Evolutionary conservation across 805 yeast genomes (phyloP).

Genomic region (Candida pseudoglaebosa): DNA sequence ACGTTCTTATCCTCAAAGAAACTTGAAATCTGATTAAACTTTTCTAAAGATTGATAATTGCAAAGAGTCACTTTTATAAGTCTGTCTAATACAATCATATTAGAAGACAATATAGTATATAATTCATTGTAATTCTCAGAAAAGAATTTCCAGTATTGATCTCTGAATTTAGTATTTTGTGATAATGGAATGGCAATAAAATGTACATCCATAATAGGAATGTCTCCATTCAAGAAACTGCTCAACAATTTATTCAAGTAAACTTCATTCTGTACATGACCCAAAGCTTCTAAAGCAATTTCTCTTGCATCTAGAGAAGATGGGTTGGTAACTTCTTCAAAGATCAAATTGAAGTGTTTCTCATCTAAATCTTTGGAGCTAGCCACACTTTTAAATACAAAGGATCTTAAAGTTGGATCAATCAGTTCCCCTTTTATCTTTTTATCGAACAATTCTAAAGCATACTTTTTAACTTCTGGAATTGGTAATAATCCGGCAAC

Average conservation of each 20-base stretch:
- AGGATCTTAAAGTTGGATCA: constrained; percentile 43
- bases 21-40: constrained; percentile 25
- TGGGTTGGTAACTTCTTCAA: constrained; percentile 48
- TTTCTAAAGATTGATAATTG: constrained; percentile 35
- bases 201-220: constrained; percentile 59
- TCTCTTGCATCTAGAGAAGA: constrained; percentile 56
- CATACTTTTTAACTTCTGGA: constrained; percentile 32
- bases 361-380: constrained; percentile 28
- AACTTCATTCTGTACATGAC: constrained; percentile 36
- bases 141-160: constrained; percentile 47
- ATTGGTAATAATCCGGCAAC: constrained; percentile 38
- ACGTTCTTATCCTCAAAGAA: constrained; percentile 30
- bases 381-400: constrained; percentile 42
- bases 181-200: constrained; percentile 46
- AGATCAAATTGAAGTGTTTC: constrained; percentile 35
- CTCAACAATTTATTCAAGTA: constrained; percentile 37
- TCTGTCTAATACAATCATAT: constrained; percentile 50
- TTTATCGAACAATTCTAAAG: constrained; percentile 25
- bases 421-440: constrained; percentile 23
- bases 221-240: constrained; percentile 35
- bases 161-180: constrained; percentile 41
- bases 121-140: constrained; percentile 44
- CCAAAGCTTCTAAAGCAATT: constrained; percentile 53
- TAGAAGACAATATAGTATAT: constrained; percentile 41
- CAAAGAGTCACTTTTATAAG: constrained; percentile 37